Evolutionary conservation across 2,329 filamentous ascomycete genomes (phyloP).

Genomic region (Pseudocercospora musae): DNA sequence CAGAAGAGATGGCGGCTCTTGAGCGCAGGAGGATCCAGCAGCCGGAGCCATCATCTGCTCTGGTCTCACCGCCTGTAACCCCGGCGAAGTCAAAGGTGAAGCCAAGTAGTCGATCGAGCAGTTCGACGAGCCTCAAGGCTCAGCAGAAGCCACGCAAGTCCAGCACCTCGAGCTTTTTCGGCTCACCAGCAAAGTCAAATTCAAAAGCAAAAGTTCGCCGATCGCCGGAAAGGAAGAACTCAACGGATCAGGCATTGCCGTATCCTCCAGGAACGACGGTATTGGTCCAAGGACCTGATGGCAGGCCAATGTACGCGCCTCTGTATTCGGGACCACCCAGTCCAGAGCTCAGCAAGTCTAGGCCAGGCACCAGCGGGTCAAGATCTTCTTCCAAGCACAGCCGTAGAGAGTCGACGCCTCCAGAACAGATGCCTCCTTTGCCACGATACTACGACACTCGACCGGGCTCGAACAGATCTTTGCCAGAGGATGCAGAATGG

Average conservation of each 20-base stretch:
- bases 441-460: slow-evolving; percentile 30
- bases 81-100: slow-evolving; percentile 30
- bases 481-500: slow-evolving; percentile 49
- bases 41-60: slow-evolving; percentile 28
- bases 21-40: slow-evolving; percentile 48
- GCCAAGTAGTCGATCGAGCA: slow-evolving; percentile 35
- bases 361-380: slow-evolving; percentile 6
- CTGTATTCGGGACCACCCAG: slow-evolving; percentile 31
- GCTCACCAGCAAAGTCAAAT: slow-evolving; percentile 36
- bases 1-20: slow-evolving; percentile 76
- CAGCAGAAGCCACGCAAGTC: slow-evolving; percentile 35
- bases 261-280: slow-evolving; percentile 15
- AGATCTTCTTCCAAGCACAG: slow-evolving; percentile 29
- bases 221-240: slow-evolving; percentile 23
- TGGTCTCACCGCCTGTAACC: slow-evolving; percentile 33
- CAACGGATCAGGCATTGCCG: slow-evolving; percentile 23
- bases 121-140: slow-evolving; percentile 36
- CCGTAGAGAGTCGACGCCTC: slow-evolving; percentile 32
- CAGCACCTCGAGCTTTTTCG: slow-evolving; percentile 33
- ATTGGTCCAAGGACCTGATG: slow-evolving; percentile 48
- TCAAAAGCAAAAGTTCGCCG: slow-evolving; percentile 33
- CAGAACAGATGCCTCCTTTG: slow-evolving; percentile 24
- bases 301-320: slow-evolving; percentile 44
- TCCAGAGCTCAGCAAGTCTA: slow-evolving; percentile 18
- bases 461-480: slow-evolving; percentile 40